Evolutionary conservation across 2,329 filamentous ascomycete genomes (phyloP), one percentile per base, ranked within the genome.

Genomic region (Plenodomus biglobosus): DNA sequence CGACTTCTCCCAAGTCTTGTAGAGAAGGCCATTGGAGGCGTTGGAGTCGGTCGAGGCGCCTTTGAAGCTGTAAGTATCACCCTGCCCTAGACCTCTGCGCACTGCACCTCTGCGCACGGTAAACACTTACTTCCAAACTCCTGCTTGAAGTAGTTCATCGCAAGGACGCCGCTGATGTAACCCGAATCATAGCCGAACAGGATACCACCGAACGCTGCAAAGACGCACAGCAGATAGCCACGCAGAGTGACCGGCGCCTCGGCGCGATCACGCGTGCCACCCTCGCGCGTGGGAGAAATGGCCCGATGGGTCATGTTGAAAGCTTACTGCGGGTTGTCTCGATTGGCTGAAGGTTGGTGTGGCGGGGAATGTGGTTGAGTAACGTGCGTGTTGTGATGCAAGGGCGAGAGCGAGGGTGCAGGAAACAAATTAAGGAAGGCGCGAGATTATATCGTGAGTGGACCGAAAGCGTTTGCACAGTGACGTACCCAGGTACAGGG

Each of bases 121-220:
- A 11, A 24, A 7, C 3, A 58, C 63, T 85, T 77, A 65, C 63
- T 39, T 40, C 67, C 67, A 47, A 68, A 70, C 40, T 63, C 53
- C 36, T 67, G 59, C 58, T 70, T 69, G 60, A 71, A 70, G 46
- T 55, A 68, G 47, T 67, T 57, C 70, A 72, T 73, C 13, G 54
- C 81, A 35, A 81, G 74, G 50, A 86, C 82, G 67, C 84, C 84
- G 68, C 83, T 84, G 76, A 88, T 88, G 74, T 87, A 88, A 59
- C 87, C 87, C 36, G 86, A 88, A 64, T 90, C 87, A 73, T 88
- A 91, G 41, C 87, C 87, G 73, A 90, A 88, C 76, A 90, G 86
- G 73, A 89, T 87, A 58, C 76, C 76, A 53, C 76, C 76, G 54
- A 78, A 77, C n/a, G 76, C 73, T 3, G 75, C 76, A 48, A 77